Conservation (phyloP, 2,329 filamentous ascomycete genomes). For the Fusarium sarcochroum region DNA sequence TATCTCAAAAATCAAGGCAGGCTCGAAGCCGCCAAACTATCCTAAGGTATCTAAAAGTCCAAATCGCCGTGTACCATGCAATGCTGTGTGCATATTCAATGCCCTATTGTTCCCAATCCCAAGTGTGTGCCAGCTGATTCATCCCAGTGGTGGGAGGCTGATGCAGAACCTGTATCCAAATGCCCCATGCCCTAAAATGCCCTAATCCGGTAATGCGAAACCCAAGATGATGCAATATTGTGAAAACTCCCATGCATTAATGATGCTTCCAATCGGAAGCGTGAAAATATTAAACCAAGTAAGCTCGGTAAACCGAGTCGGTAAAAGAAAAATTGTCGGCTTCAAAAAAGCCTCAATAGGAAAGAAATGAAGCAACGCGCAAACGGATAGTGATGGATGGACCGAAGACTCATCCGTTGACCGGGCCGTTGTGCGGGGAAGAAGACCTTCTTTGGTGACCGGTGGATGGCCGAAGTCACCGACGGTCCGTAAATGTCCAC, state of each 20-base stretch:
- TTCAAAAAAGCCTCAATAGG: slow-evolving; percentile 28
- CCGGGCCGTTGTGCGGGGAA: slow-evolving; percentile 33
- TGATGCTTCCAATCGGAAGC: slow-evolving; percentile 28
- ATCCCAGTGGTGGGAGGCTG: slow-evolving; percentile 42
- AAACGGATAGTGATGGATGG: slow-evolving; percentile 12
- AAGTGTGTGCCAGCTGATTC: slow-evolving; percentile 37
- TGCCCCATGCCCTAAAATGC: slow-evolving; percentile 25
- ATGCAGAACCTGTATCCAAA: slow-evolving; percentile 34
- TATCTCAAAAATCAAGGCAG: slow-evolving; percentile 44
- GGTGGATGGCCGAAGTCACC: slow-evolving; percentile 31
- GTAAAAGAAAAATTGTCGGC: slow-evolving; percentile 25
- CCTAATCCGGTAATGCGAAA: slow-evolving; percentile 12
- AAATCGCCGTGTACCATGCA: slow-evolving; percentile 35
- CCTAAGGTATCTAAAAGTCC: slow-evolving; percentile 44
- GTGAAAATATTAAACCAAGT: slow-evolving; percentile 29
- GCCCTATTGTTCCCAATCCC: slow-evolving; percentile 30
- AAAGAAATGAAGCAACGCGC: slow-evolving; percentile 7
- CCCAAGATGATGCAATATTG: slow-evolving; percentile 13
- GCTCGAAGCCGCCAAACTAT: slow-evolving; percentile 39
- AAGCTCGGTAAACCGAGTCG: slow-evolving; percentile 11
- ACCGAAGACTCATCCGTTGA: slow-evolving; percentile 28
- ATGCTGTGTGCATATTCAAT: slow-evolving; percentile 31
- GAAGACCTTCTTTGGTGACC: not conserved
- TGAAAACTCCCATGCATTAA: slow-evolving; percentile 36
- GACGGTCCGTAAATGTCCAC: slow-evolving; percentile 27